Base-by-base conservation (phyloP, 129 eudicot genomes). In the Glebionis coronaria region DNA sequence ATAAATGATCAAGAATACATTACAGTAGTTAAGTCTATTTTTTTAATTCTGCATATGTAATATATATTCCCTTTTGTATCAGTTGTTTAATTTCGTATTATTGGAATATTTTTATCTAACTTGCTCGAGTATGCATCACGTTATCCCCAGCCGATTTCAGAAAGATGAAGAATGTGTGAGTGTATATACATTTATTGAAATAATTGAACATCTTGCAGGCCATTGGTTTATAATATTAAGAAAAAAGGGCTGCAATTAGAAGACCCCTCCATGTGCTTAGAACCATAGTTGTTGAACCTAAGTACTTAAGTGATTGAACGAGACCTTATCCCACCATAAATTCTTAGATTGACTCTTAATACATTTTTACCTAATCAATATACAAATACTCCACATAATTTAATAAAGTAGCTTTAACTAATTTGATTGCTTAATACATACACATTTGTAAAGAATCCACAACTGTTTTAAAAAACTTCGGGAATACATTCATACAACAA, bases 181-280 rank as follows among this genome's bases (percentile, higher is more conserved):
- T 63, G 42, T 23, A 44, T 40, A 28, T 38, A 20, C 44, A 54
- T 56, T 6, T 58, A 21, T 23, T 8, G 28, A 63, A 55, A 75
- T 67, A 45, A 75, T 67, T 74, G 67, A 63, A 65, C 52, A 25
- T 59, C 25, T 71, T 78, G 72, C 82, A 67, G 79, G 77, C 76
- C 80, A 74, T 55, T 70, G 56, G 15, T 63, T 69, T 65, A 59
- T 46, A 66, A 59, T 70, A 59, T 44, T 14, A 45, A 25, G 56
- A 57, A 69, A 62, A 61, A 45, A 50, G 49, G 40, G 31, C 27
- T 51, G 18, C 51, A 52, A 61, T 70, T 77, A 27, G 50, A 76
- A 69, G 82, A 73, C 86, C 86, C 82, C 80, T 78, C 82, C 86
- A 78, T 82, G 86, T 82, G 86, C 82, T 65, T 25, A 68, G 61